phyloP scores from a whole-genome alignment of 352 stramenopile genomes.

The Globisporangium sylvaticum region DNA sequence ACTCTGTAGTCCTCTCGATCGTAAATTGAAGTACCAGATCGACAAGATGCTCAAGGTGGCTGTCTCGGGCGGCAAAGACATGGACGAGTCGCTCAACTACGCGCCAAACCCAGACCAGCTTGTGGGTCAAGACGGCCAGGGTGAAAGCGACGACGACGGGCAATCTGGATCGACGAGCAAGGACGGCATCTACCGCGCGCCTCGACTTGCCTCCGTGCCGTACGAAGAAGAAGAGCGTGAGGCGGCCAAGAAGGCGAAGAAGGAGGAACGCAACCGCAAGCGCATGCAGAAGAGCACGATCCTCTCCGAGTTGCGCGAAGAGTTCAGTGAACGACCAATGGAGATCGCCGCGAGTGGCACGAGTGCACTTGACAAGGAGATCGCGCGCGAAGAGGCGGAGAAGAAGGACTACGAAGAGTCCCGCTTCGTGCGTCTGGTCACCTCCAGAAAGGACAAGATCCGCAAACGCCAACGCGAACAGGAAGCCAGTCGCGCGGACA shows the following conservation, averaged over 20 bases:
- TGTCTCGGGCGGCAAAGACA: constrained; percentile 60
- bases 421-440: constrained; percentile 83
- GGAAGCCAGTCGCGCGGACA: constrained; percentile 64
- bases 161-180: constrained; percentile 30
- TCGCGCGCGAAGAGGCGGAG: constrained; percentile 74
- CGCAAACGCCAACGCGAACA: constrained; percentile 82
- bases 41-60: constrained; percentile 89
- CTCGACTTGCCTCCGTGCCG: constrained; percentile 68
- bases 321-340: constrained; percentile 77
- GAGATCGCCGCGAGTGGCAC: constrained; percentile 66
- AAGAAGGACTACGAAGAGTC: constrained; percentile 85
- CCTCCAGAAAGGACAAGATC: constrained; percentile 86
- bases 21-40: constrained; percentile 89
- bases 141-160: constrained; percentile 36
- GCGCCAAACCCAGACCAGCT: constrained; percentile 76
- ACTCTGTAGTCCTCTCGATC: constrained; percentile 53
- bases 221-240: constrained; percentile 85
- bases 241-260: constrained; percentile 77
- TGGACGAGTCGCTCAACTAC: constrained; percentile 80
- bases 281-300: constrained; percentile 83
- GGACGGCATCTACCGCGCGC: constrained; percentile 73
- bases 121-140: constrained; percentile 45
- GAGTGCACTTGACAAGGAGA: constrained; percentile 75
- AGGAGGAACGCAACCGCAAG: constrained; percentile 74
- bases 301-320: constrained; percentile 77